phyloP scores from a whole-genome alignment of 2,329 filamentous ascomycete genomes.

The Botryotinia calthae region DNA sequence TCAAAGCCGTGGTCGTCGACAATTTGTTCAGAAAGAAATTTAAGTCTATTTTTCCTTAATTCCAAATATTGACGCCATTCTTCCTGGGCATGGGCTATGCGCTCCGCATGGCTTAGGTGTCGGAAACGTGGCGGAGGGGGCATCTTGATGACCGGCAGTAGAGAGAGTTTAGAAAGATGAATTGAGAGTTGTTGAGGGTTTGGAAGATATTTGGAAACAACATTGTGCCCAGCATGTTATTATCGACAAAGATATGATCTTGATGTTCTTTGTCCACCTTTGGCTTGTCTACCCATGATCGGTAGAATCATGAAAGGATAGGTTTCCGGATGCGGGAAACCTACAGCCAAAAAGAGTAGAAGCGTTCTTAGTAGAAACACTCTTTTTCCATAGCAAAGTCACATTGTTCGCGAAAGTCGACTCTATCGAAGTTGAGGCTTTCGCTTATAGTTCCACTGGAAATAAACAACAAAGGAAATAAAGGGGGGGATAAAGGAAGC shows the following conservation, averaged over 20 bases:
- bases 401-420: neutral
- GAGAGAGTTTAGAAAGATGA: neutral
- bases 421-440: neutral
- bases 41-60: neutral
- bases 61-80: neutral
- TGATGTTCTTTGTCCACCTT: constrained; percentile 6
- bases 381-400: neutral
- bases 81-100: neutral
- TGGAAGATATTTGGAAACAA: neutral
- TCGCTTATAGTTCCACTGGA: neutral
- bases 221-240: neutral
- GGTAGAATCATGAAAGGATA: neutral
- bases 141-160: neutral
- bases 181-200: neutral
- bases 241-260: neutral
- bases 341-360: neutral
- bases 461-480: neutral
- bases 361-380: neutral
- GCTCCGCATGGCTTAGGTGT: neutral
- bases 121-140: neutral
- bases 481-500: neutral
- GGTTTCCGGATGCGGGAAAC: constrained; percentile 1
- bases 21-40: neutral
- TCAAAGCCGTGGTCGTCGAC: neutral
- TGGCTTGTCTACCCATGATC: neutral